A percentile compares a stretch with the other conserved stretches of the same genome.
Conservation (phyloP, 208 protist species). For the Blechomonas ayalai region DNA sequence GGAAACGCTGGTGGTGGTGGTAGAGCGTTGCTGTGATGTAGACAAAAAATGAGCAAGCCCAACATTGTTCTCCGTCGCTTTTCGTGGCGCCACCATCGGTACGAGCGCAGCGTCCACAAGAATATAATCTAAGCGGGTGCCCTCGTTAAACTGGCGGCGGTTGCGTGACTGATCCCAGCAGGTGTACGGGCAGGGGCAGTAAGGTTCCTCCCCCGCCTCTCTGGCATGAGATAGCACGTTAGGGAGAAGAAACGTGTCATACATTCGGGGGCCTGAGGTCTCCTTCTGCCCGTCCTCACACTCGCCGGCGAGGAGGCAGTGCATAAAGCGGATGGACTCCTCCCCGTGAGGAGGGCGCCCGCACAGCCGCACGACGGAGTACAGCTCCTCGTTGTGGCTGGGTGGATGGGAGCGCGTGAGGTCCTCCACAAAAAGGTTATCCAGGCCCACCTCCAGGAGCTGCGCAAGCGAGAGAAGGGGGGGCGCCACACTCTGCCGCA, state of each 20-base stretch:
- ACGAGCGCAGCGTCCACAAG: conserved; percentile 61
- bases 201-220: not conserved
- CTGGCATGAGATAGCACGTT: conserved; percentile 3
- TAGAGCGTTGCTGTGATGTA: not conserved
- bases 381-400: conserved; percentile 57
- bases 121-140: conserved; percentile 88
- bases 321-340: conserved; percentile 44
- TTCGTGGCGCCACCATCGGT: conserved; percentile 30
- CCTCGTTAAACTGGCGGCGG: conserved; percentile 72
- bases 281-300: too few species aligned
- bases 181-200: conserved; percentile 77
- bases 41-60: conserved; percentile 1
- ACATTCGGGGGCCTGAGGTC: too few species aligned
- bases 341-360: conserved; percentile 69
- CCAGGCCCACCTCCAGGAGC: conserved; percentile 42
- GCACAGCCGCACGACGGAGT: conserved; percentile 37
- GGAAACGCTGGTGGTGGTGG: not conserved
- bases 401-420: conserved; percentile 17
- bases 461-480: conserved; percentile 22
- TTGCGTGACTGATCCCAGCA: conserved; percentile 90
- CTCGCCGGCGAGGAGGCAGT: conserved; percentile 27
- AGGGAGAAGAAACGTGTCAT: conserved; percentile 33
- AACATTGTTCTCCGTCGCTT: conserved; percentile 58
- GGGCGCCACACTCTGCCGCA: too few species aligned
- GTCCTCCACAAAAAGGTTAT: conserved; percentile 28